These are phyloP conservation scores for Calvatia gigantea DNA, from an alignment of 768 basidiomycete species.

Conservation along the genomic window DNA sequence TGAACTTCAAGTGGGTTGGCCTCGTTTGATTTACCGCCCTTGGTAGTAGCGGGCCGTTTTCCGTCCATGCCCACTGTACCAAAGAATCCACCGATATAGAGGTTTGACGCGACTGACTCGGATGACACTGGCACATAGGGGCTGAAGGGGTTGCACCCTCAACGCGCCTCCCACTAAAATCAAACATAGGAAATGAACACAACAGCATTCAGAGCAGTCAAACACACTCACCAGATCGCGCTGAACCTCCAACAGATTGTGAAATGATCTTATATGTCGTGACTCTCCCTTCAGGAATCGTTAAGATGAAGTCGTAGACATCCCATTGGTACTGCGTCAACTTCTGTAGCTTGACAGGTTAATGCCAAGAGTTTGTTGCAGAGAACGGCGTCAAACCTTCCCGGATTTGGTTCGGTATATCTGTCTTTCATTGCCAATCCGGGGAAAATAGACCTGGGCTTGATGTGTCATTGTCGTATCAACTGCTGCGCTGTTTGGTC, in stretches of 20 bases:
- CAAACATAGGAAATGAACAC: neutral
- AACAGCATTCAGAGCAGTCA: neutral
- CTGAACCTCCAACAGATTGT: slow-evolving; percentile 51
- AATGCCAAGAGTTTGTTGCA: neutral
- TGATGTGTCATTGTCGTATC: neutral
- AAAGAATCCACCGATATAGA: slow-evolving; percentile 59
- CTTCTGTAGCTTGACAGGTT: slow-evolving; percentile 26
- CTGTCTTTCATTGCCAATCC: slow-evolving; percentile 22
- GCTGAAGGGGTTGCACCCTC: slow-evolving; percentile 61
- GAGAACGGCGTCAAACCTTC: slow-evolving; percentile 24
- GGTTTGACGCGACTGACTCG: slow-evolving; percentile 60
- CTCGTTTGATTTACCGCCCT: neutral
- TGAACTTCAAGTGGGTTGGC: neutral
- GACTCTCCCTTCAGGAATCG: slow-evolving; percentile 49
- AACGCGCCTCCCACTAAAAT: slow-evolving; percentile 60
- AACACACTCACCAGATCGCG: slow-evolving; percentile 50
- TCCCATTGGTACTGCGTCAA: slow-evolving; percentile 55
- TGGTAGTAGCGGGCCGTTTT: neutral
- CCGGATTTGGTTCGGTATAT: slow-evolving; percentile 29
- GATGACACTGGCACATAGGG: slow-evolving; percentile 69
- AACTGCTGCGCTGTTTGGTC: neutral
- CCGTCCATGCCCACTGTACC: slow-evolving; percentile 55
- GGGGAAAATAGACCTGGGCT: slow-evolving; percentile 20
- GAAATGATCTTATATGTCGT: slow-evolving; percentile 57
- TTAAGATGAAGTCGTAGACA: slow-evolving; percentile 51